Base-by-base conservation (phyloP, 805 yeast species). In the Myxozyma vanderwaltii region DNA sequence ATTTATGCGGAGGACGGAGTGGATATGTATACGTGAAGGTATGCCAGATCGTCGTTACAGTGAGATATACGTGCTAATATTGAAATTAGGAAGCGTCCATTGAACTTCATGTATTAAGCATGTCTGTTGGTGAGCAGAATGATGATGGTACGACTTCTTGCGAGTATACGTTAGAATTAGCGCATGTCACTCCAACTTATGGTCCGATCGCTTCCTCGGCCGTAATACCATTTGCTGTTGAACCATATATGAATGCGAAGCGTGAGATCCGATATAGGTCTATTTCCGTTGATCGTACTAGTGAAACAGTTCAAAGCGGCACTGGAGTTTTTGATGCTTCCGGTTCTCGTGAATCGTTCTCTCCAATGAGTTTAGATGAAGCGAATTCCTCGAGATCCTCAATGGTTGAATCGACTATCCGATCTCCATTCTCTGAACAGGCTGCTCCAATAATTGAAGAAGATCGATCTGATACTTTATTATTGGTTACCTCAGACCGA, bases 81-180 rank as follows among this genome's bases (percentile, higher is more conserved):
- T 39, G 7, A 36, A 4, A 35, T 12, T 24, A 60, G 64, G 64
- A 61, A 29, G 48, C 59, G 27, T 53, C 59, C 4, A 50, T 61
- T 27, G 64, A 61, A 35, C 44, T 61, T 38, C 43, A 43, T 23
- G 19, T 12, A 10, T 27, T 41, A 4, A 21, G 41, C 13, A 26
- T 5, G 15, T 10, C 15, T 19, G 38, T 10, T 31, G 5, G 2
- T n/a, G 21, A 38, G 10, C 4, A 38, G 8, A 8, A 38, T 38
- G 10, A 17, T n/a, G 17, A 24, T 17, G 19, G 27, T n/a, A 26
- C 6, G 5, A 27, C n/a, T 8, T 15, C 49, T 8, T 23, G 36
- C 12, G 51, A 45, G n/a, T 50, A 50, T 33, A 35, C 35, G 15
- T 49, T 49, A n/a, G 51, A 56, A 17, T 43, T 59, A 1, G 5